These are phyloP conservation scores for Leccinum griseonigrum DNA, from an alignment of 1,284 basidiomycete species.

Conservation along the genomic window DNA sequence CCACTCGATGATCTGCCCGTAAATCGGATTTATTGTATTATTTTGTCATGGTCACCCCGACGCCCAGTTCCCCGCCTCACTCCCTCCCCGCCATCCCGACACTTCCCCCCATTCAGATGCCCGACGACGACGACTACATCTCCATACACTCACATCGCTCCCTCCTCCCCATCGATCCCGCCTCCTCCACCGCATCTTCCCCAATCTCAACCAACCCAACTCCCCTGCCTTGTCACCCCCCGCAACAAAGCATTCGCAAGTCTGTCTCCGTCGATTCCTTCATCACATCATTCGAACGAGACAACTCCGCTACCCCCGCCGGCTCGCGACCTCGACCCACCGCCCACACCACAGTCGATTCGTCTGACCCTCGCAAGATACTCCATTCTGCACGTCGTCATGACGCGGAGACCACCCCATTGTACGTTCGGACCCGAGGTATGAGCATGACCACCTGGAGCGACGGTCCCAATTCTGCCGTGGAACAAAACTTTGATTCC, in stretches of 20 bases:
- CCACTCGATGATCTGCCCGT: background rate
- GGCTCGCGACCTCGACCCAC: slow-evolving; percentile 37
- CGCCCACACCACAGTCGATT: slow-evolving; percentile 22
- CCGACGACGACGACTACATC: slow-evolving; percentile 26
- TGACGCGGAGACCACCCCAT: slow-evolving; percentile 33
- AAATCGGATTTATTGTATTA: background rate
- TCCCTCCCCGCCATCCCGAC: slow-evolving; percentile 43
- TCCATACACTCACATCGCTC: slow-evolving; percentile 12
- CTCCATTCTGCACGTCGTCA: slow-evolving; percentile 27
- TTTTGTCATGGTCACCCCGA: slow-evolving; percentile 22
- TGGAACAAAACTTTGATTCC: slow-evolving; percentile 29
- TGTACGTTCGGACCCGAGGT: slow-evolving; percentile 48
- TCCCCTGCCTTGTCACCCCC: slow-evolving; percentile 13
- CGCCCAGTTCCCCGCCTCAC: slow-evolving; percentile 18
- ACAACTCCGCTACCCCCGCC: slow-evolving; percentile 30
- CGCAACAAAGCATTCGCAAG: slow-evolving; percentile 51
- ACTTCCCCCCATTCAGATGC: slow-evolving; percentile 46
- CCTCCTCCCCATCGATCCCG: slow-evolving; percentile 33
- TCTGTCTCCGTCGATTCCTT: slow-evolving; percentile 77
- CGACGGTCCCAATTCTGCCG: slow-evolving; percentile 24
- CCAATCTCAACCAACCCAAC: slow-evolving; percentile 16
- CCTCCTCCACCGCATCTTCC: slow-evolving; percentile 32
- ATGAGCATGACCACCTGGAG: slow-evolving; percentile 50
- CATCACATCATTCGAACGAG: slow-evolving; percentile 45
- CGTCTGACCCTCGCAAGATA: slow-evolving; percentile 18